Evolutionary conservation across 257 asterid genomes (phyloP), one percentile per base, ranked within the genome.

Genomic region (Eustoma russellianum): DNA sequence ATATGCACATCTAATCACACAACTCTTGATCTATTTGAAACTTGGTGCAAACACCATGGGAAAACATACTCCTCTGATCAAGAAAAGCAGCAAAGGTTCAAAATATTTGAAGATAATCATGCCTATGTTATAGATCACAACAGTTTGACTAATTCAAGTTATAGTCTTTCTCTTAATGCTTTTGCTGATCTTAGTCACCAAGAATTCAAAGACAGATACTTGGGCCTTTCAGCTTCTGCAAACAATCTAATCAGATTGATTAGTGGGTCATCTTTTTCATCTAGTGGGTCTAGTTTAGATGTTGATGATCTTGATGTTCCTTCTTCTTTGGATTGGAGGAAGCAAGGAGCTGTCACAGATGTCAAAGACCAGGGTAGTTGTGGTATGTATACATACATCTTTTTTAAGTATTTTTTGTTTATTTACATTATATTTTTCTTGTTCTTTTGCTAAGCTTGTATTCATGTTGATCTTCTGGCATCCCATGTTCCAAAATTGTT

Each of bases 311-410:
- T 67, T 38, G 87, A 71, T 53, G 38, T 79, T 57, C 97, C 97
- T 10, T 55, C 70, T 45, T 74, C 93, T 9, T 30, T 85, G 57
- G 99, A 92, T 77, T 92, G 99, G 99, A 80, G 95, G 72, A 62
- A 68, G 7, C 59, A 79, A 60, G 99, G 97, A 58, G 97, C 93
- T 48, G 94, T 92, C 44, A 83, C 97, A n/a, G 62, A 41, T 15
- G 93, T 92, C 17, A 92, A 92, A 65, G 81, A 92, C 75, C 99
- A 92, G 70, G 88, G 90, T 61, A 75, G 91, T 50, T 92, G 97
- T 55, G 99, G 99, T 92, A 73, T 48, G 84, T 47, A 41, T 33
- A 13, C 33, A 41, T 16, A 11, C 3, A 19, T 5, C 5, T 53
- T 53, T 33, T 53, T 35, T 10, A 15, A 9, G 9, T 0, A 2